phyloP scores from a whole-genome alignment of 108 stramenopile genomes.

The Bacterosira constricta region DNA sequence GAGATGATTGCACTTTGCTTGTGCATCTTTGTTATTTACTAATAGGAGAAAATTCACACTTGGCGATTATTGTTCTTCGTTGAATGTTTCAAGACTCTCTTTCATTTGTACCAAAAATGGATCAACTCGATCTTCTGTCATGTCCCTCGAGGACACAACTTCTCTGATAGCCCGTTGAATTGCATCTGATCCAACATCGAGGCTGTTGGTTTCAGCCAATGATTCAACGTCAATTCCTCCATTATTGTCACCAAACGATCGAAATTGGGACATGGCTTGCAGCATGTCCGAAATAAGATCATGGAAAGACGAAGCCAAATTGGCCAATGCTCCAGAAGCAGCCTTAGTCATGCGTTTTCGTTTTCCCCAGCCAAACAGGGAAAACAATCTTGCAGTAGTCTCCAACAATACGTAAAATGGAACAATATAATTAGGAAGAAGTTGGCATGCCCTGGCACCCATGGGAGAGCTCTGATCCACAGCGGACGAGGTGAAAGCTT shows the following conservation, averaged over 20 bases:
- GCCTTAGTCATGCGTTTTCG: slow-evolving; percentile 68
- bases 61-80: not conserved
- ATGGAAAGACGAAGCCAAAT: slow-evolving; percentile 42
- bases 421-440: slow-evolving; percentile 64
- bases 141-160: slow-evolving; percentile 15
- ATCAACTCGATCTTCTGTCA: slow-evolving; percentile 43
- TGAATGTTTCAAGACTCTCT: slow-evolving; percentile 11
- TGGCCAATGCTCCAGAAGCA: slow-evolving; percentile 57
- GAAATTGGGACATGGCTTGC: slow-evolving; percentile 23
- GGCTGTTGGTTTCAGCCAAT: not conserved
- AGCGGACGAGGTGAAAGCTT: not conserved
- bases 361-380: slow-evolving; percentile 79
- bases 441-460: slow-evolving; percentile 40
- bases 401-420: slow-evolving; percentile 65
- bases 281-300: slow-evolving; percentile 57
- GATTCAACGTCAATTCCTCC: not conserved
- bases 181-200: slow-evolving; percentile 18
- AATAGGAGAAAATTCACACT: too few relatives aligned
- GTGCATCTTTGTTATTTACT: too few relatives aligned
- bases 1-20: too few relatives aligned
- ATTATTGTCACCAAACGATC: slow-evolving; percentile 1
- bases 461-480: not conserved
- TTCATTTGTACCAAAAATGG: slow-evolving; percentile 42
- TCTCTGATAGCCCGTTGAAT: slow-evolving; percentile 24
- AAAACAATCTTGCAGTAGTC: slow-evolving; percentile 59